Evolutionary conservation across 202 grass and related monocot genomes (phyloP).

Genomic region (Zoysia matrella): DNA sequence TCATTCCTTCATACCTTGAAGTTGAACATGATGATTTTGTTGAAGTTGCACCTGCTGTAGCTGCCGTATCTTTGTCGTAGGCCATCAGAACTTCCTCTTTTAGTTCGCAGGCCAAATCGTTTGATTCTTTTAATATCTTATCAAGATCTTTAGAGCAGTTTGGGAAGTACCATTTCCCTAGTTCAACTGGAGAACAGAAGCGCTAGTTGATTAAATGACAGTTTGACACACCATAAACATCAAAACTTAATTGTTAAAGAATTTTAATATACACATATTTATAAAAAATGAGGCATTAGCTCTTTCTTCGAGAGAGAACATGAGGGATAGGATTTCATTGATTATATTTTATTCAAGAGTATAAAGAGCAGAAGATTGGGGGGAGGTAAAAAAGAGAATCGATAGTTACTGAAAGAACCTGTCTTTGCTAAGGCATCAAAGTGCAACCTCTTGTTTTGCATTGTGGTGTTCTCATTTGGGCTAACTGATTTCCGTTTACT

Average conservation of each 20-base stretch:
- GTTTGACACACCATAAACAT: too few species aligned
- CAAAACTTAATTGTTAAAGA: too few species aligned
- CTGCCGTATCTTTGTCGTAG: constrained; percentile 61
- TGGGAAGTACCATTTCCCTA: constrained; percentile 47
- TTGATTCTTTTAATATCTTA: constrained; percentile 24
- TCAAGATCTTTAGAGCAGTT: constrained; percentile 33
- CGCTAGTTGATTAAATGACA: too few species aligned
- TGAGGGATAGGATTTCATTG: too few species aligned
- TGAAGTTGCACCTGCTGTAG: background rate
- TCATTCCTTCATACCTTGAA: constrained; percentile 2
- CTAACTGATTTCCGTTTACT: constrained; percentile 21
- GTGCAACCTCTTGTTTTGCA: constrained; percentile 25
- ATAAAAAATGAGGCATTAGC: too few species aligned
- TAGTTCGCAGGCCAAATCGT: constrained; percentile 19
- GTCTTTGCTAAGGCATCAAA: constrained; percentile 40
- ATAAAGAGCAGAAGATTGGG: too few species aligned
- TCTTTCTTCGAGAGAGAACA: too few species aligned
- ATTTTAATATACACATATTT: too few species aligned
- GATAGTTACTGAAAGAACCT: background rate
- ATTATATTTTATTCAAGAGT: too few species aligned
- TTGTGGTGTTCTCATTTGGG: constrained; percentile 31
- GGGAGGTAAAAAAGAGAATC: too few species aligned
- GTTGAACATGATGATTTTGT: constrained; percentile 2
- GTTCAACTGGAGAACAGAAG: constrained; percentile 34
- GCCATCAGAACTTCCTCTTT: constrained; percentile 40